A percentile compares a stretch with the other conserved stretches of the same genome.
Evolutionary conservation across 495 filamentous ascomycete species (phyloP).

Genomic region (Hypoxylon intermedium): DNA sequence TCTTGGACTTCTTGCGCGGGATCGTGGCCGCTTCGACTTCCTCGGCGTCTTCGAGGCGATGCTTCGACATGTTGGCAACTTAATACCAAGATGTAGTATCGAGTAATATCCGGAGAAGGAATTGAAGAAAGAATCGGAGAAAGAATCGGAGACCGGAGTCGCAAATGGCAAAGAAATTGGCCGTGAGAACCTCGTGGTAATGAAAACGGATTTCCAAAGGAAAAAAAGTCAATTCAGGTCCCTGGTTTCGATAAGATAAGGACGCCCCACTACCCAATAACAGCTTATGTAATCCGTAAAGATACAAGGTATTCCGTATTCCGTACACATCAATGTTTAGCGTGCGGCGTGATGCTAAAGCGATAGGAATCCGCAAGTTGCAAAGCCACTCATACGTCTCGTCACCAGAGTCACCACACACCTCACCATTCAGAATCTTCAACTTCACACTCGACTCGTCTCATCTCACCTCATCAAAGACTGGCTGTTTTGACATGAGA

Average conservation of each 20-base stretch:
- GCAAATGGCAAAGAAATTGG: not conserved
- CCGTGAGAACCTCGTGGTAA: not conserved
- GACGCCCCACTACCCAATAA: not conserved
- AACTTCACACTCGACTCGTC: no score
- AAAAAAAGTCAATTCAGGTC: not conserved
- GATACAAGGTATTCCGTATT: no score
- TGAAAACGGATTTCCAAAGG: not conserved
- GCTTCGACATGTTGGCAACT: constrained; percentile 39
- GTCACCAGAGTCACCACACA: no score
- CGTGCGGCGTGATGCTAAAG: no score
- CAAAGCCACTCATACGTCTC: no score
- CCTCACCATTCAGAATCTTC: no score
- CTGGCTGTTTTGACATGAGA: not conserved
- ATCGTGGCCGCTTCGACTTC: constrained; percentile 35
- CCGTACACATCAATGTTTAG: no score
- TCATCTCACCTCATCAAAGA: no score
- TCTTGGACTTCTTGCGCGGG: constrained; percentile 46
- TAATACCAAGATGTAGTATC: not conserved
- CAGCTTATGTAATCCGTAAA: not conserved
- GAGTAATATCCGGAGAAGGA: not conserved
- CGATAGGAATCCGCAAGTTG: no score
- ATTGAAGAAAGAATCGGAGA: not conserved
- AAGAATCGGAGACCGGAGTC: not conserved
- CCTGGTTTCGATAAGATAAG: not conserved
- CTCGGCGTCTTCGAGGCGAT: constrained; percentile 41